Conservation (phyloP, 2,329 filamentous ascomycete genomes). For the Tolypocladium inflatum region DNA sequence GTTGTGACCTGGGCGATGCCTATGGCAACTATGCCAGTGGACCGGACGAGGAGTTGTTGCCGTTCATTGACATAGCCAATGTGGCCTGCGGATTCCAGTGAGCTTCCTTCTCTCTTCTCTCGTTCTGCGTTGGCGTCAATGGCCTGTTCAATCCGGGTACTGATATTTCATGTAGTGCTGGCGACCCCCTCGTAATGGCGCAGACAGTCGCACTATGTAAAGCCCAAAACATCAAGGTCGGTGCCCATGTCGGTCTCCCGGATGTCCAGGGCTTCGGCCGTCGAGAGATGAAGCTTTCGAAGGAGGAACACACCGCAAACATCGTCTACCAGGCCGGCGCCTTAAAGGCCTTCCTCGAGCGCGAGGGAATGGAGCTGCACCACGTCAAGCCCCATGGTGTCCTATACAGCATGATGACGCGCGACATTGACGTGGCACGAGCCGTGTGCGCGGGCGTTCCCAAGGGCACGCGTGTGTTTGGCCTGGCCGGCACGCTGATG, state of each 20-base stretch:
- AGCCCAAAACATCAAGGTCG: slow-evolving; percentile 7
- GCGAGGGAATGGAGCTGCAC: slow-evolving; percentile 9
- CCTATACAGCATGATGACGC: slow-evolving; percentile 18
- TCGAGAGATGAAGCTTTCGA: slow-evolving; percentile 9
- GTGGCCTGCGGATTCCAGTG: background rate
- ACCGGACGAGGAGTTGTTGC: slow-evolving; percentile 39
- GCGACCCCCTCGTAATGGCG: slow-evolving; percentile 10
- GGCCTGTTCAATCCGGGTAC: background rate
- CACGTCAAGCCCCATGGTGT: slow-evolving; percentile 14
- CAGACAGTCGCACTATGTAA: slow-evolving; percentile 8
- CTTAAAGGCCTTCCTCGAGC: slow-evolving; percentile 6
- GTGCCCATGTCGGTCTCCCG: slow-evolving; percentile 9
- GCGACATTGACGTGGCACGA: slow-evolving; percentile 12
- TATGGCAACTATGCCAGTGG: slow-evolving; percentile 37
- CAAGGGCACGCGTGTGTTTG: slow-evolving; percentile 13
- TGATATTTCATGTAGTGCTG: slow-evolving; percentile 1
- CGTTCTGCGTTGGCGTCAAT: slow-evolving; percentile 33
- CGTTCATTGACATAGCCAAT: background rate
- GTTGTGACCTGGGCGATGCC: slow-evolving; percentile 35
- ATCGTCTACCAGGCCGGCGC: slow-evolving; percentile 10
- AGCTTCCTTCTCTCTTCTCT: background rate
- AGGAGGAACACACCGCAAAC: slow-evolving; percentile 8
- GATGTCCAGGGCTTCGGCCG: slow-evolving; percentile 10
- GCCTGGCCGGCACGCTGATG: slow-evolving; percentile 15
- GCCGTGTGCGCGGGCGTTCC: slow-evolving; percentile 15